Percentiles rank a stretch among this genome's conserved stretches.
phyloP scores from a whole-genome alignment of 495 filamentous ascomycete species.

The Penicillium verhagenii region DNA sequence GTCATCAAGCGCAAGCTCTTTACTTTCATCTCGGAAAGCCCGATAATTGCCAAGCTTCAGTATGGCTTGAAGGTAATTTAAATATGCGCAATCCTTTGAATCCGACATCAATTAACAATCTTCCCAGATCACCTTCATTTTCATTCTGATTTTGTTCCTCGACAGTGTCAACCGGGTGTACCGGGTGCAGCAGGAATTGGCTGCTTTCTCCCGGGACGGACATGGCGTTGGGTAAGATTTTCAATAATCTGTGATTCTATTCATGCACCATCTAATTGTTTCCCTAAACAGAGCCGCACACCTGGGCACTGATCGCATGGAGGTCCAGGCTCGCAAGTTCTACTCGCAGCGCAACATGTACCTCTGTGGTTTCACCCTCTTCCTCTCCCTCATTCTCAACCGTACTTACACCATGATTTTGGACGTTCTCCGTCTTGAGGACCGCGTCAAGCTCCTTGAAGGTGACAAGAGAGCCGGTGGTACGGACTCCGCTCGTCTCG shows the following conservation, averaged over 20 bases:
- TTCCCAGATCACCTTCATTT: conserved; percentile 92
- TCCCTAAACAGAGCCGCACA: conserved; percentile 56
- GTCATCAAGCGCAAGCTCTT: conserved; percentile 84
- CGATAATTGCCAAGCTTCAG: conserved; percentile 73
- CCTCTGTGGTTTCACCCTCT: conserved; percentile 98
- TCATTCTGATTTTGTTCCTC: conserved; percentile 96
- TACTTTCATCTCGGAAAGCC: conserved; percentile 88
- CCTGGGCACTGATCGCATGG: conserved; percentile 87
- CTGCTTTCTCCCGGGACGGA: conserved; percentile 54
- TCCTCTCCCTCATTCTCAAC: conserved; percentile 98
- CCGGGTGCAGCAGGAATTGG: conserved; percentile 86
- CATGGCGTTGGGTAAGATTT: conserved; percentile 41
- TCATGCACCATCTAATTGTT: conserved; percentile 15
- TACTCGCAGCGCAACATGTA: conserved; percentile 99
- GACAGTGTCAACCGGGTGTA: conserved; percentile 99
- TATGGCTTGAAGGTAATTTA: conserved; percentile 70
- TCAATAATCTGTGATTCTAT: background rate
- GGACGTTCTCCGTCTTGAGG: conserved; percentile 88
- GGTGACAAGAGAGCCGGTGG: conserved; percentile 69
- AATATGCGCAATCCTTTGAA: background rate
- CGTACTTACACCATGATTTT: conserved; percentile 98
- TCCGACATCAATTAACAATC: conserved; percentile 1
- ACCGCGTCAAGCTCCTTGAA: conserved; percentile 84
- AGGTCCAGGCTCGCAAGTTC: conserved; percentile 98
- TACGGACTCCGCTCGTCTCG: conserved; percentile 65